Conservation (phyloP, 768 basidiomycete species). For the Hericium erinaceus region DNA sequence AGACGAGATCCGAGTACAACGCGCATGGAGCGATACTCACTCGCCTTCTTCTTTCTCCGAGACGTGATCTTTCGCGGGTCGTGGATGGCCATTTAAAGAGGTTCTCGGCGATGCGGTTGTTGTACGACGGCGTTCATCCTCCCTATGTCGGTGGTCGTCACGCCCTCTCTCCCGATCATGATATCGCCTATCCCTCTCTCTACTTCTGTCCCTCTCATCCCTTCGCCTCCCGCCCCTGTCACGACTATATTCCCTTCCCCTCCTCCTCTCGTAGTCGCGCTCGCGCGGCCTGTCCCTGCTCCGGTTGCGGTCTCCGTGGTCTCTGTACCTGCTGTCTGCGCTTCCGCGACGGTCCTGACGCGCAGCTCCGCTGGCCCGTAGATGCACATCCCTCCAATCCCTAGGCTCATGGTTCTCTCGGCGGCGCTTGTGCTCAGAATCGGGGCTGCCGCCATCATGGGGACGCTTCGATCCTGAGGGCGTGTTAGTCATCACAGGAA, state of each 20-base stretch:
- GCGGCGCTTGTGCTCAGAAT: slow-evolving; percentile 41
- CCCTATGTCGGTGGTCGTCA: neutral
- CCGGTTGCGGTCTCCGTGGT: slow-evolving; percentile 17
- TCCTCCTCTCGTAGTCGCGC: slow-evolving; percentile 16
- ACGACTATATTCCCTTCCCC: slow-evolving; percentile 18
- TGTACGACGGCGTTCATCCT: slow-evolving; percentile 10
- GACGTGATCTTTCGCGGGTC: slow-evolving; percentile 18
- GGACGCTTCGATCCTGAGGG: slow-evolving; percentile 79
- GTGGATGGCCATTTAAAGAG: slow-evolving; percentile 12
- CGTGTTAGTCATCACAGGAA: slow-evolving; percentile 60
- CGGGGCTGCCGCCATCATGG: slow-evolving; percentile 46
- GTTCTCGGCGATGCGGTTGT: slow-evolving; percentile 8
- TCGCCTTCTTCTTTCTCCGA: slow-evolving; percentile 87
- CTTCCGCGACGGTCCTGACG: slow-evolving; percentile 26
- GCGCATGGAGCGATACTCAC: slow-evolving; percentile 48
- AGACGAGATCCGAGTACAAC: too few species aligned
- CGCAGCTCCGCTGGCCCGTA: slow-evolving; percentile 25
- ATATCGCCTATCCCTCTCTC: slow-evolving; percentile 16
- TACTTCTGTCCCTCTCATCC: slow-evolving; percentile 25
- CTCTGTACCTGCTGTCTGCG: slow-evolving; percentile 24
- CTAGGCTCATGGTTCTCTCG: slow-evolving; percentile 42
- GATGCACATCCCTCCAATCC: slow-evolving; percentile 65
- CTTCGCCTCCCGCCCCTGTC: slow-evolving; percentile 23
- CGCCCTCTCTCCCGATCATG: slow-evolving; percentile 3
- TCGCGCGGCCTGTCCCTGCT: slow-evolving; percentile 6